Evolutionary conservation across 805 yeast species (phyloP).

Genomic region (Saturnispora sekii): DNA sequence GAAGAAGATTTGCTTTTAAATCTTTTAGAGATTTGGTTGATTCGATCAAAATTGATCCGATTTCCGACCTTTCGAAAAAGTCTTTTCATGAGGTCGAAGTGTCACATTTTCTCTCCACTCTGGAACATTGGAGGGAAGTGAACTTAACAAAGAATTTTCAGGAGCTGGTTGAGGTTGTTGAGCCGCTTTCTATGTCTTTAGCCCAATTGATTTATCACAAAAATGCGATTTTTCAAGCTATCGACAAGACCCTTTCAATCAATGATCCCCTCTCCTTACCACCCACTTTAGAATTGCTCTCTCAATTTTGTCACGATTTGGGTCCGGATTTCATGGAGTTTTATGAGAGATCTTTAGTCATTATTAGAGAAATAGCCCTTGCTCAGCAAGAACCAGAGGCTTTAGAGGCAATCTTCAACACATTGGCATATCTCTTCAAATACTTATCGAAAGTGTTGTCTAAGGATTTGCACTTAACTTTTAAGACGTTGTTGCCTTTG

Average conservation of each 20-base stretch:
- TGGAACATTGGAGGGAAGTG: constrained; percentile 82
- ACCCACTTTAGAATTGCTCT: constrained; percentile 68
- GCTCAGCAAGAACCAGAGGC: constrained; percentile 48
- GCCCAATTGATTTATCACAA: constrained; percentile 77
- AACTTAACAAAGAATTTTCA: constrained; percentile 68
- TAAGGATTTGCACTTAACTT: constrained; percentile 60
- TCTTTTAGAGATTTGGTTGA: constrained; percentile 84
- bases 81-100: constrained; percentile 63
- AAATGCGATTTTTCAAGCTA: constrained; percentile 37
- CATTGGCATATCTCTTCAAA: constrained; percentile 83
- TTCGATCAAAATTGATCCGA: constrained; percentile 68
- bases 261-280: constrained; percentile 68
- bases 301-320: constrained; percentile 84
- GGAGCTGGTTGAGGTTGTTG: constrained; percentile 48
- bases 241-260: constrained; percentile 34
- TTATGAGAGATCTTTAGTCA: constrained; percentile 43
- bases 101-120: constrained; percentile 70
- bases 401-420: constrained; percentile 76
- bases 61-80: constrained; percentile 42
- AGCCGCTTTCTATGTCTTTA: constrained; percentile 50
- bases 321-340: constrained; percentile 79
- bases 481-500: constrained; percentile 52
- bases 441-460: constrained; percentile 62
- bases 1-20: constrained; percentile 50
- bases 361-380: constrained; percentile 40